phyloP scores from a whole-genome alignment of 345 rosid genomes.

The Corchorus olitorius region DNA sequence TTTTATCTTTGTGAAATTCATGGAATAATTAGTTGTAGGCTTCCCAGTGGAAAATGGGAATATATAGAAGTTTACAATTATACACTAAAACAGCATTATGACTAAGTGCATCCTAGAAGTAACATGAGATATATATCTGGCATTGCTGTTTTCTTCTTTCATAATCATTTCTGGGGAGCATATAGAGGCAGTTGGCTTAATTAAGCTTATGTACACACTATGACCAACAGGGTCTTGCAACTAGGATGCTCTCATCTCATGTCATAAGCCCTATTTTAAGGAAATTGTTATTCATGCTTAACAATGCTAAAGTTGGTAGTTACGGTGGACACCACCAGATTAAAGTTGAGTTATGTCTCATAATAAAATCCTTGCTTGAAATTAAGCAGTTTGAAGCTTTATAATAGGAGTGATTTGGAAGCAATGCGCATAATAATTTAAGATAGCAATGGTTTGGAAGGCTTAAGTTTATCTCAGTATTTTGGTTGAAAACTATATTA shows the following conservation, averaged over 20 bases:
- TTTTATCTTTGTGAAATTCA: background rate
- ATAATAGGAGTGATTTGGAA: too few relatives aligned
- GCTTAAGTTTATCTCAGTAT: background rate
- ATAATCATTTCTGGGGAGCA: background rate
- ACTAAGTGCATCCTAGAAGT: background rate
- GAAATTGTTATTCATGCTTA: background rate
- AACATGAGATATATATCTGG: background rate
- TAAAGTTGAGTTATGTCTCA: background rate
- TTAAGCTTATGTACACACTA: too few relatives aligned
- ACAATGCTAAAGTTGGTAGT: background rate
- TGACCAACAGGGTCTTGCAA: background rate
- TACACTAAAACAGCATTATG: too few relatives aligned
- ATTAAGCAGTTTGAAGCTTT: slow-evolving; percentile 3
- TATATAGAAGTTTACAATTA: background rate
- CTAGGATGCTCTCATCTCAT: background rate
- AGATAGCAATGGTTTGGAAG: background rate
- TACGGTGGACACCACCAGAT: slow-evolving; percentile 3
- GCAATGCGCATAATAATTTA: background rate
- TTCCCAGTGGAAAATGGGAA: background rate
- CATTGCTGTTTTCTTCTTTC: background rate
- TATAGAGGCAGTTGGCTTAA: background rate
- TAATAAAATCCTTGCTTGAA: slow-evolving; percentile 1
- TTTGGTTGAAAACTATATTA: background rate
- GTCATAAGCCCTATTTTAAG: background rate
- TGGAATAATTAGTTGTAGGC: background rate